Percentiles rank a stretch among this genome's conserved stretches.
Evolutionary conservation across 306 rosid genomes (phyloP).

Genomic region (Datisca glomerata): DNA sequence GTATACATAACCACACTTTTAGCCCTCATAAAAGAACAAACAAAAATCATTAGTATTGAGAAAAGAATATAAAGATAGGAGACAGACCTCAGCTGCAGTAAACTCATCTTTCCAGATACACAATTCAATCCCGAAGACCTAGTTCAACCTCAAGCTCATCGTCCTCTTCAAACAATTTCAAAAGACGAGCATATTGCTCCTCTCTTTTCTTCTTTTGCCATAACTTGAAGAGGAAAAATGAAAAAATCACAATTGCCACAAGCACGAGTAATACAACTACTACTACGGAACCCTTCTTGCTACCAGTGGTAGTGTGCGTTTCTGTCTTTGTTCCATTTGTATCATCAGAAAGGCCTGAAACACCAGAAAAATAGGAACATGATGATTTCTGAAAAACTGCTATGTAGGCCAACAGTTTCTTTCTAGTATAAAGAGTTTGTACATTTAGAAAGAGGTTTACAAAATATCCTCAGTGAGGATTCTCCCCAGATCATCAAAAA

Average conservation of each 20-base stretch:
- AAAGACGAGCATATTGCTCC: conserved; percentile 64
- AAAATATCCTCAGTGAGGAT: too few species aligned
- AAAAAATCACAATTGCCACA: not conserved
- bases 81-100: conserved; percentile 29
- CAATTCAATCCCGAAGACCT: conserved; percentile 53
- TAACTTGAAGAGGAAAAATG: not conserved
- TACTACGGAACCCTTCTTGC: conserved; percentile 23
- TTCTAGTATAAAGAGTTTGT: too few species aligned
- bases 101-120: conserved; percentile 9
- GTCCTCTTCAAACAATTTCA: conserved; percentile 79
- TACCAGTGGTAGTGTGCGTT: conserved; percentile 13
- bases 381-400: too few species aligned
- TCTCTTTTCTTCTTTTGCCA: conserved; percentile 30
- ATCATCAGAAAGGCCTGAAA: conserved; percentile 44
- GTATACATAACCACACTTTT: too few species aligned
- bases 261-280: conserved; percentile 18
- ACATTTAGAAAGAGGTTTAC: too few species aligned
- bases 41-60: too few species aligned
- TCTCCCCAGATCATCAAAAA: too few species aligned
- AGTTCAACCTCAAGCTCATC: conserved; percentile 82
- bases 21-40: not conserved
- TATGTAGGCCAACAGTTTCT: too few species aligned
- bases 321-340: conserved; percentile 14
- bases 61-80: too few species aligned
- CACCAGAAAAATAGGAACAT: too few species aligned